Percentiles rank a stretch among this genome's conserved stretches.
Evolutionary conservation across 164 flowering plant genomes (phyloP).

Genomic region (Dillenia turbinata): DNA sequence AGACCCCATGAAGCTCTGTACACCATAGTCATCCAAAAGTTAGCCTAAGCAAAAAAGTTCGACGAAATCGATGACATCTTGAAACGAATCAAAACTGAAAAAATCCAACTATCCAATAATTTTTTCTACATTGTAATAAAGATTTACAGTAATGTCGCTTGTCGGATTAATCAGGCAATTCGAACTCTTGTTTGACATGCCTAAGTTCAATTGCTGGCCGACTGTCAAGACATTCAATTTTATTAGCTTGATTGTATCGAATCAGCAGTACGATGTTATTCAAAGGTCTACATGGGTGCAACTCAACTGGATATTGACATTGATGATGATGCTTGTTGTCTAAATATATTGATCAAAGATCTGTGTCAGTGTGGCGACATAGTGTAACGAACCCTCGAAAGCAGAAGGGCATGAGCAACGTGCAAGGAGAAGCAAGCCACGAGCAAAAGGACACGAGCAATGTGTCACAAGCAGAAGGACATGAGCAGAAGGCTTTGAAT

Average conservation of each 20-base stretch:
- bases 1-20: slow-evolving; percentile 73
- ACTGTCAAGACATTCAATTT: slow-evolving; percentile 56
- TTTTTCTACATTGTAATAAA: slow-evolving; percentile 65
- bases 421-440: too few relatives aligned
- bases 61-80: slow-evolving; percentile 55
- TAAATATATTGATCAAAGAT: slow-evolving; percentile 79
- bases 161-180: slow-evolving; percentile 42
- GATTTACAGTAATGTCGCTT: slow-evolving; percentile 54
- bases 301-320: slow-evolving; percentile 53
- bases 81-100: slow-evolving; percentile 37
- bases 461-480: too few relatives aligned
- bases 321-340: slow-evolving; percentile 77
- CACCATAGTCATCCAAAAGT: slow-evolving; percentile 41
- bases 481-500: too few relatives aligned
- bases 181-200: slow-evolving; percentile 73
- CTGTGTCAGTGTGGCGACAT: slow-evolving; percentile 52
- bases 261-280: slow-evolving; percentile 48
- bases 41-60: slow-evolving; percentile 47
- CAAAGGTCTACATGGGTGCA: slow-evolving; percentile 61
- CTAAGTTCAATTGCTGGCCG: slow-evolving; percentile 62
- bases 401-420: too few relatives aligned
- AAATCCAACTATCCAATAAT: slow-evolving; percentile 49
- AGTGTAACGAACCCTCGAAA: too few relatives aligned
- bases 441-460: too few relatives aligned
- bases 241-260: slow-evolving; percentile 65